Evolutionary conservation across 2,329 filamentous ascomycete species (phyloP).

Genomic region (Torrubiellomyces zombiae): DNA sequence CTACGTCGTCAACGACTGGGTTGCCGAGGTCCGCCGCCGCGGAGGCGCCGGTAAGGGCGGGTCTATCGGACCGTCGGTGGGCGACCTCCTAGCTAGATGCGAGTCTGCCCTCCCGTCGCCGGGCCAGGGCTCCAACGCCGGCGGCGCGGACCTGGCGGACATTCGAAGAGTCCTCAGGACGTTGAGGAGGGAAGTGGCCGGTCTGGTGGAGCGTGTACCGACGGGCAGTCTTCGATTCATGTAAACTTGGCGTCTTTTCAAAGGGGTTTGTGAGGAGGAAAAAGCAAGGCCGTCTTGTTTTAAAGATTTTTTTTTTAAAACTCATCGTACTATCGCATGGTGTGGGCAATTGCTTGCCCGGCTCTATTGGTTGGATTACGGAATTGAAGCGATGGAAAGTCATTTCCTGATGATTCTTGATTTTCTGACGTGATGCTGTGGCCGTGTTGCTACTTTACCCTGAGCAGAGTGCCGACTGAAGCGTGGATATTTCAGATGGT

Average conservation of each 20-base stretch:
- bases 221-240: constrained; percentile 28
- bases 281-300: not conserved
- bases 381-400: no score
- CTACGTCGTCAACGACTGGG: constrained; percentile 31
- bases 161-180: constrained; percentile 24
- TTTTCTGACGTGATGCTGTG: no score
- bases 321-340: no score
- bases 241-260: no score
- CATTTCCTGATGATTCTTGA: no score
- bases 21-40: constrained; percentile 29
- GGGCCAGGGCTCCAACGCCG: constrained; percentile 24
- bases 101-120: constrained; percentile 26
- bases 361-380: no score
- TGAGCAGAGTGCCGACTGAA: no score
- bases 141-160: constrained; percentile 27
- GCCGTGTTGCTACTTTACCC: no score
- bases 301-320: constrained; percentile 1
- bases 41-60: constrained; percentile 23
- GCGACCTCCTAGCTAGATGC: constrained; percentile 32
- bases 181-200: constrained; percentile 26
- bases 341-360: no score
- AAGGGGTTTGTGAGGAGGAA: not conserved
- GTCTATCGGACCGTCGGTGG: constrained; percentile 25
- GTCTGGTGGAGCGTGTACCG: constrained; percentile 24
- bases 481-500: no score